phyloP scores from a whole-genome alignment of 2,329 filamentous ascomycete species.

The Ceratocystis papillata region DNA sequence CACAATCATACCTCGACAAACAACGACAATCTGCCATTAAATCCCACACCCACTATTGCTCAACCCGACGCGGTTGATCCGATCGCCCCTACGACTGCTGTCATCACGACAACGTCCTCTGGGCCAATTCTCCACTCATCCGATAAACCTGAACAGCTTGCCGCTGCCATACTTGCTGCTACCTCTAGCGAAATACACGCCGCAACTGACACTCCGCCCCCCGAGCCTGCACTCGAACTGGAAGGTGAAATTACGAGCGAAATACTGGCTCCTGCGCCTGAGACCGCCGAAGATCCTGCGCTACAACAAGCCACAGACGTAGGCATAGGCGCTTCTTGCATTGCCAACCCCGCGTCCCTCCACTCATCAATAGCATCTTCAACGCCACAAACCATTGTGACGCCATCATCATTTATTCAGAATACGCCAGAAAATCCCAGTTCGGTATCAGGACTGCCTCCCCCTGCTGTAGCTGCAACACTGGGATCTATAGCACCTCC shows the following conservation, averaged over 20 bases:
- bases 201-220: background rate
- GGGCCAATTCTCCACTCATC: slow-evolving; percentile 12
- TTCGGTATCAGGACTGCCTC: slow-evolving; percentile 23
- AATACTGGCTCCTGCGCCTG: background rate
- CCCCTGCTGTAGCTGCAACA: slow-evolving; percentile 24
- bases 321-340: background rate
- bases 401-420: slow-evolving; percentile 49
- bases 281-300: background rate
- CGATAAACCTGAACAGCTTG: slow-evolving; percentile 20
- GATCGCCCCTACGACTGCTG: slow-evolving; percentile 3
- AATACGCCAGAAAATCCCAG: slow-evolving; percentile 27
- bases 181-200: slow-evolving; percentile 22
- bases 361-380: slow-evolving; percentile 23
- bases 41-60: background rate
- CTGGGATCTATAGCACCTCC: slow-evolving; percentile 22
- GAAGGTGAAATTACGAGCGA: background rate
- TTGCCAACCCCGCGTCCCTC: slow-evolving; percentile 25
- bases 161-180: slow-evolving; percentile 19
- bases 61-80: slow-evolving; percentile 9
- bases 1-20: background rate
- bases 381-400: slow-evolving; percentile 39
- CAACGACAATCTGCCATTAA: background rate
- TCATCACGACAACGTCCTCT: slow-evolving; percentile 6
- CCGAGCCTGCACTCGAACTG: background rate
- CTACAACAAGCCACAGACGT: background rate